Evolutionary conservation across 306 rosid genomes (phyloP), one percentile per base, ranked within the genome.

Genomic region (Lagenaria siceraria): DNA sequence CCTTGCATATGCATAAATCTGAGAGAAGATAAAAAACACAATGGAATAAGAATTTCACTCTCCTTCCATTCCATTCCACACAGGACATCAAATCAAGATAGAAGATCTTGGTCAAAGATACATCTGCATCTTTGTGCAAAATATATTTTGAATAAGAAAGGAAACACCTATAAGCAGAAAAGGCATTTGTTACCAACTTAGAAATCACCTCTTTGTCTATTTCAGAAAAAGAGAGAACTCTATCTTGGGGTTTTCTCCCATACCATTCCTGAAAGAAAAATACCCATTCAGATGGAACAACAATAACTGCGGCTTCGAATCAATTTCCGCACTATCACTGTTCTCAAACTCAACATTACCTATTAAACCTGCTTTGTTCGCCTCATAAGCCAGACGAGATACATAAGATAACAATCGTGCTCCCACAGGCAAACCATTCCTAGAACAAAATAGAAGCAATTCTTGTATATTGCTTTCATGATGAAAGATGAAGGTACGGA

Each of bases 361-460:
- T 48, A 24, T 48, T 48, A 25, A 15, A 71, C 54, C 75, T 54
- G 15, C 70, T 74, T 62, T 54, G 62, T 65, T 48, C 31, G 52
- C 82, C 74, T 82, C 85, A 65, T 78, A 82, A 54, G 77, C 82
- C 53, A 82, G 73, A 43, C 82, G 70, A 63, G 77, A 64, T 78
- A 75, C 74, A 56, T 82, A 82, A 42, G 82, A 82, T 49, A 82
- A 70, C 58, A 82, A 46, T 18, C 82, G 31, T 14, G 80, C 59
- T n/a, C 85, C 82, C 33, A 82, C 85, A 4, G 65, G 76, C 56
- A 65, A 75, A 18, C 77, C 80, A 31, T 36, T 78, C 80, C 77
- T 78, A 64, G 79, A 78, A 81, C 80, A 82, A 49, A 76, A 82
- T 22, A 78, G 14, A 55, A 82, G 82, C 77, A 82, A 78, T 76